phyloP scores from a whole-genome alignment of 1,139 yeast genomes.

The Nakaseomyces glabratus region DNA sequence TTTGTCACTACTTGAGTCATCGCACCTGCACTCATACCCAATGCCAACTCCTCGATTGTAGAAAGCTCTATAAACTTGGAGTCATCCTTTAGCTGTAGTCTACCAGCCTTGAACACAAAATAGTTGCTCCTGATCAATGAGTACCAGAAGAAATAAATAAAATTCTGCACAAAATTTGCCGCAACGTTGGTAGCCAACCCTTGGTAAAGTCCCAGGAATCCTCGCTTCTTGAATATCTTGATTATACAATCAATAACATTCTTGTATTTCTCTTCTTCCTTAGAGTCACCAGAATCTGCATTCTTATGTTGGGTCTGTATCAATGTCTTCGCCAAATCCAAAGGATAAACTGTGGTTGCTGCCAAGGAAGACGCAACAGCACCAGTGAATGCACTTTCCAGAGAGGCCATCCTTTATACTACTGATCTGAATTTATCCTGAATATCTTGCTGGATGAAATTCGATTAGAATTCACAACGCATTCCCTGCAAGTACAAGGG shows the following conservation, averaged over 20 bases:
- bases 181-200: constrained; percentile 63
- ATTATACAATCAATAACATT: constrained; percentile 55
- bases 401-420: constrained; percentile 34
- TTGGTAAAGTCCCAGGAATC: constrained; percentile 64
- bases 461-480: no score
- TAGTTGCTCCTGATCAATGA: constrained; percentile 59
- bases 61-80: constrained; percentile 22
- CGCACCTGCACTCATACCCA: constrained; percentile 82
- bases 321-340: constrained; percentile 64
- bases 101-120: constrained; percentile 36
- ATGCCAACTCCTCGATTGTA: constrained; percentile 61
- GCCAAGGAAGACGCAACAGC: constrained; percentile 80
- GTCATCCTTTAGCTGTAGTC: constrained; percentile 5
- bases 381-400: constrained; percentile 76
- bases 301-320: constrained; percentile 49
- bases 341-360: constrained; percentile 67
- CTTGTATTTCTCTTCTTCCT: constrained; percentile 37
- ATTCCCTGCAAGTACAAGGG: no score
- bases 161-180: constrained; percentile 73
- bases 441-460: no score
- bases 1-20: constrained; percentile 74
- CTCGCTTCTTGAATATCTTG: constrained; percentile 53
- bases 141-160: constrained; percentile 83
- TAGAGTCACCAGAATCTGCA: constrained; percentile 11
- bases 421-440: no score